Evolutionary conservation across 768 basidiomycete genomes (phyloP).

Genomic region (Leccinum disarticulatum): DNA sequence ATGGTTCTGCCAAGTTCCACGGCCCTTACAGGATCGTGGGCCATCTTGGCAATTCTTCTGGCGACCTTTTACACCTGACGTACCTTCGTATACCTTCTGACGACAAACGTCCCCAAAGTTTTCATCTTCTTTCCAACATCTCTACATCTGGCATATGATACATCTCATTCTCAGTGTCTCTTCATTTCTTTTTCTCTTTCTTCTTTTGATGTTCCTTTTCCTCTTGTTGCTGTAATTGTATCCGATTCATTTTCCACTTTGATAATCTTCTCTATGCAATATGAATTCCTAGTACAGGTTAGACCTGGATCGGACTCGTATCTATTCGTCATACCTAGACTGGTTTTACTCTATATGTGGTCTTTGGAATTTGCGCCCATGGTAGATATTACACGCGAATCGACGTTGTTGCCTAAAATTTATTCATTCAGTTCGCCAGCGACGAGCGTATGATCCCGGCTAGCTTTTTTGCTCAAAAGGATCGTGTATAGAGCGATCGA

Average conservation of each 20-base stretch:
- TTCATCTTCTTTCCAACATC: not conserved
- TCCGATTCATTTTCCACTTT: not conserved
- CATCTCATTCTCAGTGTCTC: not conserved
- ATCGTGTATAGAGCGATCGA: no score
- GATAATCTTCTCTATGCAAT: constrained; percentile 1
- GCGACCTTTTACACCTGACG: not conserved
- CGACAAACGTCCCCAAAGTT: not conserved
- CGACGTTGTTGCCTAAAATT: not conserved
- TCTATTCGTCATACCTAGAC: constrained; percentile 15
- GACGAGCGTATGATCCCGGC: no score
- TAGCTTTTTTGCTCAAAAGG: no score
- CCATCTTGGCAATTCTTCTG: not conserved
- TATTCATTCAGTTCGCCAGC: no score
- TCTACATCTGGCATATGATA: not conserved
- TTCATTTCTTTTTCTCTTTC: not conserved
- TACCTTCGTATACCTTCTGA: not conserved
- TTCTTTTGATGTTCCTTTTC: constrained; percentile 1
- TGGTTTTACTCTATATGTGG: constrained; percentile 3
- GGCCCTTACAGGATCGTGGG: not conserved
- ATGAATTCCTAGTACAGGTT: constrained; percentile 9
- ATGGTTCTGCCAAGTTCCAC: not conserved
- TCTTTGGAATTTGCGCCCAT: not conserved
- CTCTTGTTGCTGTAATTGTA: constrained; percentile 14
- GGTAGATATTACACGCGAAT: constrained; percentile 10
- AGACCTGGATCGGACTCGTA: constrained; percentile 5